These are phyloP conservation scores for Podospora tetraspora DNA, from an alignment of 495 filamentous ascomycete species.

Conservation along the genomic window DNA sequence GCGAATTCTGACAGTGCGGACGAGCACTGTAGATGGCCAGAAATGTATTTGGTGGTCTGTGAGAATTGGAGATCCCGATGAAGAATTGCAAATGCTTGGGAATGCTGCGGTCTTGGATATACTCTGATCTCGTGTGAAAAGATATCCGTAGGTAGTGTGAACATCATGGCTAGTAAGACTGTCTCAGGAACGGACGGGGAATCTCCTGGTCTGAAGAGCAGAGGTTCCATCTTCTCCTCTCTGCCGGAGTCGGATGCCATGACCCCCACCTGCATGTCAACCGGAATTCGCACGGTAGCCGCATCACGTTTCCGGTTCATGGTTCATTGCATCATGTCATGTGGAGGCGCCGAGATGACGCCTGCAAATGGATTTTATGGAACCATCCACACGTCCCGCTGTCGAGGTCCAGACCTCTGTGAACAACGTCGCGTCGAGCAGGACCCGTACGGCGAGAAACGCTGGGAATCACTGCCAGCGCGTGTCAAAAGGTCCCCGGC, in stretches of 20 bases:
- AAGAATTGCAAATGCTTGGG: not conserved
- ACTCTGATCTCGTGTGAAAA: not conserved
- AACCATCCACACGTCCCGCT: conserved; percentile 2
- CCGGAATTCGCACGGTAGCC: conserved; percentile 21
- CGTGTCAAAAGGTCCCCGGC: not conserved
- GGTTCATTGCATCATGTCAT: conserved; percentile 19
- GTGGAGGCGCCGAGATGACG: not conserved
- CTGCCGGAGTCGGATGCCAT: too few relatives aligned
- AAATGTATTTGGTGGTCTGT: not conserved
- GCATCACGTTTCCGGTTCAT: conserved; percentile 17
- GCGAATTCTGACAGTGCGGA: conserved; percentile 18
- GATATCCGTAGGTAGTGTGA: too few relatives aligned
- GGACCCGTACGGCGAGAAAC: not conserved
- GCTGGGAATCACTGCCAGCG: not conserved
- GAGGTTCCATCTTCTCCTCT: not conserved
- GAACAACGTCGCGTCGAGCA: not conserved
- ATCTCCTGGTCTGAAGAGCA: not conserved
- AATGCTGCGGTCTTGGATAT: not conserved
- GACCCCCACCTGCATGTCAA: conserved; percentile 9
- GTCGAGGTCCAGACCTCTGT: not conserved
- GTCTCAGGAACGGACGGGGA: not conserved
- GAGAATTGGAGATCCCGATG: not conserved
- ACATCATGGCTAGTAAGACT: not conserved
- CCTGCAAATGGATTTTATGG: not conserved
- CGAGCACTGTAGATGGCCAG: conserved; percentile 11